Percentiles rank a stretch among this genome's conserved stretches.
Evolutionary conservation across 2,329 filamentous ascomycete species (phyloP).

Genomic region (Neocatenulostroma microsporum): DNA sequence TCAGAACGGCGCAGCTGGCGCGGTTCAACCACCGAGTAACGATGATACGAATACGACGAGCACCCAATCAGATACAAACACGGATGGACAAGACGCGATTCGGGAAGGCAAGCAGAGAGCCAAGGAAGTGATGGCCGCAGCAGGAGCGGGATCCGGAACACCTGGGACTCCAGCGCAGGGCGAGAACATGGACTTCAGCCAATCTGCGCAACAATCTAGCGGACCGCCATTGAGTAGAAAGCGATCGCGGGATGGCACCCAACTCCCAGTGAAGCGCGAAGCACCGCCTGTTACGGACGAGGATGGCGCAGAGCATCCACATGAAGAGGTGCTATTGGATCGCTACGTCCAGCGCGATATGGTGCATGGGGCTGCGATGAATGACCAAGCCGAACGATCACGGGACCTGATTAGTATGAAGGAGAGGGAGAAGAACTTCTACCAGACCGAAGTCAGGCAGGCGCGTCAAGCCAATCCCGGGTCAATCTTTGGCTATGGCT

Average conservation of each 20-base stretch:
- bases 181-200: slow-evolving; percentile 14
- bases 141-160: slow-evolving; percentile 35
- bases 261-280: slow-evolving; percentile 35
- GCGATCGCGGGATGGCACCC: slow-evolving; percentile 54
- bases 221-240: slow-evolving; percentile 45
- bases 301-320: slow-evolving; percentile 11
- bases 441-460: slow-evolving; percentile 56
- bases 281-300: slow-evolving; percentile 4
- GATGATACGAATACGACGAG: slow-evolving; percentile 12
- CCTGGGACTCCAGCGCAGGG: slow-evolving; percentile 23
- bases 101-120: slow-evolving; percentile 54
- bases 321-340: slow-evolving; percentile 44
- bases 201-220: slow-evolving; percentile 37
- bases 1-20: slow-evolving; percentile 13
- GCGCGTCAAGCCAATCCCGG: slow-evolving; percentile 50
- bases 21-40: slow-evolving; percentile 17
- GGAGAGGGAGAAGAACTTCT: slow-evolving; percentile 61
- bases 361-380: slow-evolving; percentile 48
- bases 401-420: slow-evolving; percentile 50
- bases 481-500: slow-evolving; percentile 61
- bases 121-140: slow-evolving; percentile 50
- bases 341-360: slow-evolving; percentile 60
- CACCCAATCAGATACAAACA: slow-evolving; percentile 13
- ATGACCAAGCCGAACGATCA: slow-evolving; percentile 38
- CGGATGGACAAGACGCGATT: slow-evolving; percentile 38